Evolutionary conservation across 2,329 filamentous ascomycete genomes (phyloP).

Genomic region (Pseudogymnoascus sp.): DNA sequence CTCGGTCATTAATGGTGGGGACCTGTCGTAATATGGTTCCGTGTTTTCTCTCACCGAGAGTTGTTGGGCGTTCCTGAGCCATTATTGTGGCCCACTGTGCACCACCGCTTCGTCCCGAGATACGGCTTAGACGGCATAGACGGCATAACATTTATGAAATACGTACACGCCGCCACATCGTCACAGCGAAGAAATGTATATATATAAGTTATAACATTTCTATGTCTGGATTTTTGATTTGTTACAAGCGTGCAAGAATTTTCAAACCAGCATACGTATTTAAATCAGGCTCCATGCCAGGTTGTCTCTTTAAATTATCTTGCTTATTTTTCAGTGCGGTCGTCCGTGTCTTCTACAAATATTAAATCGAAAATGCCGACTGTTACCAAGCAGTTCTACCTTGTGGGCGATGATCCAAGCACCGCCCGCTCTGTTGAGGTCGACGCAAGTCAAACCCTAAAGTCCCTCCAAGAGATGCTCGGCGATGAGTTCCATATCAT

Average conservation of each 20-base stretch:
- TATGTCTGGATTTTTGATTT: background rate
- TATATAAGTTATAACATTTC: slow-evolving; percentile 5
- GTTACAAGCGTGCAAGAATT: background rate
- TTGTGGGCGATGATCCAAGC: slow-evolving; percentile 11
- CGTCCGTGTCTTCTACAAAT: background rate
- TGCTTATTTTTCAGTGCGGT: background rate
- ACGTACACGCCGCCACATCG: background rate
- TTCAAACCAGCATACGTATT: background rate
- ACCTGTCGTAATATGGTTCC: background rate
- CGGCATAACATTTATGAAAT: background rate
- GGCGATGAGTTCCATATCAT: slow-evolving; percentile 13
- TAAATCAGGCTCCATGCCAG: background rate
- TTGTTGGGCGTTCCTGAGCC: background rate
- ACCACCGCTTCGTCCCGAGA: background rate
- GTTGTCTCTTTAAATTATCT: background rate
- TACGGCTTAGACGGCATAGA: background rate
- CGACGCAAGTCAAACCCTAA: slow-evolving; percentile 13
- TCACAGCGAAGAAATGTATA: background rate
- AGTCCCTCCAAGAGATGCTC: slow-evolving; percentile 12
- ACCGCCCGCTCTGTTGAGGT: slow-evolving; percentile 11
- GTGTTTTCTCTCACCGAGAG: background rate
- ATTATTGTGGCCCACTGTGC: background rate
- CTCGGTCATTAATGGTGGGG: slow-evolving; percentile 3
- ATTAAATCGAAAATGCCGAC: background rate
- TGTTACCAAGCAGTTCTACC: slow-evolving; percentile 10